phyloP scores from a whole-genome alignment of 2,329 filamentous ascomycete species.

The Chaetomium globosum region DNA sequence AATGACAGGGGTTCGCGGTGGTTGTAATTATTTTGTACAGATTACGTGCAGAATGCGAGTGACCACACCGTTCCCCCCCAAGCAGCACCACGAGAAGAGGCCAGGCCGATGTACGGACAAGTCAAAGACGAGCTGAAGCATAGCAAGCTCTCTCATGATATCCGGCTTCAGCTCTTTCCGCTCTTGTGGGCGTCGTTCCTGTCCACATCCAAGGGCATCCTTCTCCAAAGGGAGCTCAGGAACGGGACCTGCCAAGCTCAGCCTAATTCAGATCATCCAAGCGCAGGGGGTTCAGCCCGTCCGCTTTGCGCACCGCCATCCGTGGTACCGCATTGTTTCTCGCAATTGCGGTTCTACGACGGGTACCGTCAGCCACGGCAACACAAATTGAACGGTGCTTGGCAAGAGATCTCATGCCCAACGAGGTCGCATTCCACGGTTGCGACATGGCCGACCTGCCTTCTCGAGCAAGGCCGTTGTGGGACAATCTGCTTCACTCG shows the following conservation, averaged over 20 bases:
- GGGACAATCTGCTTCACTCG: constrained; percentile 17
- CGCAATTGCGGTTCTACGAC: constrained; percentile 19
- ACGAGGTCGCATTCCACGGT: constrained; percentile 34
- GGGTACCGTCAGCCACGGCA: constrained; percentile 16
- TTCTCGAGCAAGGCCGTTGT: constrained; percentile 35
- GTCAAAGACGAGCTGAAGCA: neutral
- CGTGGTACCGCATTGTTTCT: constrained; percentile 15
- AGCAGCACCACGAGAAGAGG: neutral
- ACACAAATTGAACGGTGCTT: constrained; percentile 35
- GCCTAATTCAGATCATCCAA: constrained; percentile 20
- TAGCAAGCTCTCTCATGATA: neutral
- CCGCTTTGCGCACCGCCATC: constrained; percentile 12
- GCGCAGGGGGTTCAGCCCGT: neutral
- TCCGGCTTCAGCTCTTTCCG: neutral
- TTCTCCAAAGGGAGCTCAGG: neutral
- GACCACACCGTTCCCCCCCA: neutral
- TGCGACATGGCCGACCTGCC: constrained; percentile 35
- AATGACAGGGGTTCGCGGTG: constrained; percentile 6
- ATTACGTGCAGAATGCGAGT: neutral
- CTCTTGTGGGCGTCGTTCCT: neutral
- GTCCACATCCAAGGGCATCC: neutral
- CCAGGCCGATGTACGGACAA: neutral
- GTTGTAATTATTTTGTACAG: neutral
- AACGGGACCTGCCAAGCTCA: constrained; percentile 14
- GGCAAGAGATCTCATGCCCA: constrained; percentile 29